Conservation (phyloP, 257 asterid species). For the Sherardia arvensis region DNA sequence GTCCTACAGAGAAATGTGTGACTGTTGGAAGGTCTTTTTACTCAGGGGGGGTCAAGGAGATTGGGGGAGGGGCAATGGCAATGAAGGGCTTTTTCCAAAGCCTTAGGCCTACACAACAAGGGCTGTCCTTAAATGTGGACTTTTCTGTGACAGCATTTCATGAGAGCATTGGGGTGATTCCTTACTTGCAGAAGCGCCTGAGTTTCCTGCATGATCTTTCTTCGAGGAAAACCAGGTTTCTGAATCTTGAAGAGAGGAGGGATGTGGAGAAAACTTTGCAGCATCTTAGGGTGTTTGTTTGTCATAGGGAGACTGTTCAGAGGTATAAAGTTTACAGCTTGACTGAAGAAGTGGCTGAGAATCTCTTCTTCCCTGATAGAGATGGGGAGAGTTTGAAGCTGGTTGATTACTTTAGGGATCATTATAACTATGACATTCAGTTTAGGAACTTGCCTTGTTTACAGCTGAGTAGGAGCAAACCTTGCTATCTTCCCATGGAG, state of each 20-base stretch:
- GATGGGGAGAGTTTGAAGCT: slow-evolving; percentile 55
- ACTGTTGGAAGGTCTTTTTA: slow-evolving; percentile 60
- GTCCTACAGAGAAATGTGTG: slow-evolving; percentile 56
- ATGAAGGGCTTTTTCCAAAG: slow-evolving; percentile 91
- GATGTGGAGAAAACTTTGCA: slow-evolving; percentile 69
- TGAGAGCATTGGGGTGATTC: slow-evolving; percentile 81
- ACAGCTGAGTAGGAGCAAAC: slow-evolving; percentile 78
- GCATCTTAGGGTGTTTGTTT: slow-evolving; percentile 79
- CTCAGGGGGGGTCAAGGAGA: slow-evolving; percentile 76
- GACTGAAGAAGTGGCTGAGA: slow-evolving; percentile 56
- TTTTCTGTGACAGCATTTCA: slow-evolving; percentile 91
- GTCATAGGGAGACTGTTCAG: slow-evolving; percentile 79
- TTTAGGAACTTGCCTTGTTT: slow-evolving; percentile 75
- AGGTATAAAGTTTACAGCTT: slow-evolving; percentile 65
- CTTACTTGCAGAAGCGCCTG: slow-evolving; percentile 62
- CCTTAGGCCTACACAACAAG: slow-evolving; percentile 86
- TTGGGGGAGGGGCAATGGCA: slow-evolving; percentile 89
- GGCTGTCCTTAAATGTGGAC: slow-evolving; percentile 84
- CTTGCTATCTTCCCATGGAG: slow-evolving; percentile 94
- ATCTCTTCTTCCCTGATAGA: slow-evolving; percentile 66
- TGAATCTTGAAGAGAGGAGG: slow-evolving; percentile 48
- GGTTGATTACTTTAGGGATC: slow-evolving; percentile 68
- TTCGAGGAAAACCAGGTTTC: slow-evolving; percentile 27
- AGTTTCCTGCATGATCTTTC: slow-evolving; percentile 48
- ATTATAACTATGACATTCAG: slow-evolving; percentile 64